These are phyloP conservation scores for Ophiostoma populinum DNA, from an alignment of 2,329 filamentous ascomycete species.

Conservation along the genomic window DNA sequence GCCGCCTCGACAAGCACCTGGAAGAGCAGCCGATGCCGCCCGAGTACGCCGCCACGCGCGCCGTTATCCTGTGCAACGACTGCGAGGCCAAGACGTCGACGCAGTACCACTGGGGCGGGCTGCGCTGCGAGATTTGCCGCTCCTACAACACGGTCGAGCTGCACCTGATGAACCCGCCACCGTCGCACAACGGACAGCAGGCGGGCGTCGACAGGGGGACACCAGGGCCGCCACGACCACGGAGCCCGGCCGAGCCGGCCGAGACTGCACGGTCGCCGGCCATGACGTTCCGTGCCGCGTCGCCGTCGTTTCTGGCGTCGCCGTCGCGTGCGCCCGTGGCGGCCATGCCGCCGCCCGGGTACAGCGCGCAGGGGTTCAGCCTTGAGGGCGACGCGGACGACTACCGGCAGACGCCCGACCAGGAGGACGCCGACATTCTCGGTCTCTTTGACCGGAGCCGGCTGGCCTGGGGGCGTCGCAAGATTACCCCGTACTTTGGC, in stretches of 20 bases:
- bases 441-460: conserved; percentile 32
- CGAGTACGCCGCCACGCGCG: conserved; percentile 63
- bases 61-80: conserved; percentile 84
- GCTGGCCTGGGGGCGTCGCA: conserved; percentile 19
- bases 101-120: conserved; percentile 82
- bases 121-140: conserved; percentile 64
- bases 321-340: conserved; percentile 4
- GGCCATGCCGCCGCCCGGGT: conserved; percentile 9
- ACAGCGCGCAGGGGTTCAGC: conserved; percentile 9
- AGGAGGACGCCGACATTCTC: conserved; percentile 33
- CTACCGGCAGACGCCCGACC: conserved; percentile 5
- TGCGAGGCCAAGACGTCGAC: conserved; percentile 78
- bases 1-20: conserved; percentile 77
- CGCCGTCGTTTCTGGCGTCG: conserved; percentile 10
- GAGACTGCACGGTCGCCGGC: conserved; percentile 2
- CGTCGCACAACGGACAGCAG: conserved; percentile 13
- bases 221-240: neutral
- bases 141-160: conserved; percentile 55
- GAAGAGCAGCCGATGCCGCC: conserved; percentile 79
- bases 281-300: conserved; percentile 26
- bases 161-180: conserved; percentile 33
- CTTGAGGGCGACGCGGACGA: conserved; percentile 25
- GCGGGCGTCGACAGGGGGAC: neutral
- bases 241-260: no score
- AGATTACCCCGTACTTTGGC: conserved; percentile 22